Evolutionary conservation across 495 filamentous ascomycete genomes (phyloP), one percentile per base, ranked within the genome.

Genomic region (Penicillium silybi): DNA sequence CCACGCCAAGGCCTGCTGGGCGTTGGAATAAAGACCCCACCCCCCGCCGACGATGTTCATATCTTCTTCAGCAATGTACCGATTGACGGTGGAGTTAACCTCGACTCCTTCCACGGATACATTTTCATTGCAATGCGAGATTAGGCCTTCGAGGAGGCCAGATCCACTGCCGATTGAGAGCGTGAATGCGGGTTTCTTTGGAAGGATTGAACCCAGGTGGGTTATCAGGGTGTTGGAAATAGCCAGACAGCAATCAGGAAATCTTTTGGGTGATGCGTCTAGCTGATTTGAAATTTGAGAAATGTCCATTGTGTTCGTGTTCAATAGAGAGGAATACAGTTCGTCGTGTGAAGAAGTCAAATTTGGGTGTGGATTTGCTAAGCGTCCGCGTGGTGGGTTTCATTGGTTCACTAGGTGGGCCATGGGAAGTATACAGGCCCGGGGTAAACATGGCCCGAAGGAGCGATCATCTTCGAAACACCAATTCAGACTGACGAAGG

Each of bases 111-210:
- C 53, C 0, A 83, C 44, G 10, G 61, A 52, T 25, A 73, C 27
- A 7, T 50, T 19, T 11, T 53, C 39, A 38, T 67, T 46, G 15
- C 46, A 41, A 10, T 68, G 46, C 0, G 67, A 39, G 17, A 83
- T 58, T 0, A 80, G 58, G 3, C 70, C 69, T 63, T 84, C 81
- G 0, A 84, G 64, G 4, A 83, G 63, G 10, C 80, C 81, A 18
- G 63, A 71, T 38, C 81, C 81, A 51, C 74, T 76, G 52, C 81
- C 81, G 16, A 84, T 66, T 2, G 81, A 83, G 37, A 82, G 52
- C 6, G 66, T 71, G 55, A 75, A 65, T 6, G 16, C 51, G 3
- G 78, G 74, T 15, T 53, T 34, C 20, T 56, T 32, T 10, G 79
- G 77, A 13, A 83, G 69, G n/a, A 72, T 50, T 13, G 42, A 46